Evolutionary conservation across 768 basidiomycete genomes (phyloP).

Genomic region (Boletus tomentosulus): DNA sequence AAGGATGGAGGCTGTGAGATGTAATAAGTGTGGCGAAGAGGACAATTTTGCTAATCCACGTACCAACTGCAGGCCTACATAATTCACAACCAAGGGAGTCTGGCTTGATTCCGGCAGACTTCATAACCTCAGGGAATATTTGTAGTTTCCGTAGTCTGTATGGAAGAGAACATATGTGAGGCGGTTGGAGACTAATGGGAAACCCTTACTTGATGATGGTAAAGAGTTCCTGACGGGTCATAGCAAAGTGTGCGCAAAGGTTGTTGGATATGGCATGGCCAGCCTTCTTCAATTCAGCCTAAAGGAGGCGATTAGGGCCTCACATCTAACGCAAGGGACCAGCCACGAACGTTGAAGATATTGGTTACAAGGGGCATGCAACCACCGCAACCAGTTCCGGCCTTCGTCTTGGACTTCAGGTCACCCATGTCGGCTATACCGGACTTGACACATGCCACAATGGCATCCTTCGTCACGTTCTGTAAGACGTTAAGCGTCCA

Average conservation of each 20-base stretch:
- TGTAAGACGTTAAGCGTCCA: constrained; percentile 12
- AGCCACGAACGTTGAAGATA: constrained; percentile 34
- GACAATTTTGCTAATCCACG: not conserved
- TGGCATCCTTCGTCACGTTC: constrained; percentile 62
- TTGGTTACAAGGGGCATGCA: constrained; percentile 55
- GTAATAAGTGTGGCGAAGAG: not conserved
- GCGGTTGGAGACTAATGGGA: not conserved
- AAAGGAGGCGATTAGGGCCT: constrained; percentile 10
- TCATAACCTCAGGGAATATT: constrained; percentile 54
- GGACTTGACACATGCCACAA: constrained; percentile 46
- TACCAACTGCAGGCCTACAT: constrained; percentile 67
- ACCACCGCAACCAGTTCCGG: constrained; percentile 70
- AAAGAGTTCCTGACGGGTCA: constrained; percentile 65
- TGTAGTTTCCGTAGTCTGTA: constrained; percentile 51
- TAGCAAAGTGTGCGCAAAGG: constrained; percentile 62
- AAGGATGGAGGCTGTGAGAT: constrained; percentile 34
- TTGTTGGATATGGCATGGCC: constrained; percentile 55
- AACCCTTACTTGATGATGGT: constrained; percentile 44
- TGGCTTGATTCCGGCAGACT: constrained; percentile 41
- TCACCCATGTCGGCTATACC: constrained; percentile 48
- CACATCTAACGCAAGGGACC: not conserved
- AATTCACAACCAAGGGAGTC: constrained; percentile 64
- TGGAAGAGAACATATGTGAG: not conserved
- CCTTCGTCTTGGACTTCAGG: constrained; percentile 65
- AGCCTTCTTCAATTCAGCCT: constrained; percentile 64